Conservation (phyloP, 176 grass and related monocot genomes). For the Tillandsia leiboldiana region DNA sequence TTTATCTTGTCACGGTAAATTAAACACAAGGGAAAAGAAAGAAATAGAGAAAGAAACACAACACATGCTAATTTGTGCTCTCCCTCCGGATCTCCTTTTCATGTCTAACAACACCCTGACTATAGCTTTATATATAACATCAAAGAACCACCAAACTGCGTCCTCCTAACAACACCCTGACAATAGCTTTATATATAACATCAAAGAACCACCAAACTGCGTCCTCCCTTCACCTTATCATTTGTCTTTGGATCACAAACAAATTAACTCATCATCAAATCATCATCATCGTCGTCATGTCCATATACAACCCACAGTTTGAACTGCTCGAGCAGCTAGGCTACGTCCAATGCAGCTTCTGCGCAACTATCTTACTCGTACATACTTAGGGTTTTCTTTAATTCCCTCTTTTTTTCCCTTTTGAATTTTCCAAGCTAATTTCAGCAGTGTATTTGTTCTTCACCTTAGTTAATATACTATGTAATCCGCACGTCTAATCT, state of each 20-base stretch:
- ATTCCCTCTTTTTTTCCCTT: not conserved
- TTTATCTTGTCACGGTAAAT: too few species aligned
- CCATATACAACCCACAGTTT: constrained; percentile 19
- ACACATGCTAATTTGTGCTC: too few species aligned
- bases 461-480: too few species aligned
- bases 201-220: not conserved
- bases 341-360: constrained; percentile 58
- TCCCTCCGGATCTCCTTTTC: not conserved
- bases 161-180: too few species aligned
- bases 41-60: too few species aligned
- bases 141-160: too few species aligned
- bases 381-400: not conserved
- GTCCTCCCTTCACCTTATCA: not conserved
- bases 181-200: not conserved
- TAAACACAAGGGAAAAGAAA: too few species aligned
- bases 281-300: constrained; percentile 16
- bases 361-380: constrained; percentile 49
- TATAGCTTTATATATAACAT: too few species aligned
- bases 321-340: constrained; percentile 47
- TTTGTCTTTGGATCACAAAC: not conserved
- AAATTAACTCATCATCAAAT: not conserved
- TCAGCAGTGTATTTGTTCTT: too few species aligned
- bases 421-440: too few species aligned
- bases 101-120: not conserved
- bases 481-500: not conserved